Percentiles rank a stretch among this genome's conserved stretches.
These are phyloP conservation scores for Nitzschia sp. DNA, from an alignment of 108 stramenopile genomes.

Conservation along the genomic window DNA sequence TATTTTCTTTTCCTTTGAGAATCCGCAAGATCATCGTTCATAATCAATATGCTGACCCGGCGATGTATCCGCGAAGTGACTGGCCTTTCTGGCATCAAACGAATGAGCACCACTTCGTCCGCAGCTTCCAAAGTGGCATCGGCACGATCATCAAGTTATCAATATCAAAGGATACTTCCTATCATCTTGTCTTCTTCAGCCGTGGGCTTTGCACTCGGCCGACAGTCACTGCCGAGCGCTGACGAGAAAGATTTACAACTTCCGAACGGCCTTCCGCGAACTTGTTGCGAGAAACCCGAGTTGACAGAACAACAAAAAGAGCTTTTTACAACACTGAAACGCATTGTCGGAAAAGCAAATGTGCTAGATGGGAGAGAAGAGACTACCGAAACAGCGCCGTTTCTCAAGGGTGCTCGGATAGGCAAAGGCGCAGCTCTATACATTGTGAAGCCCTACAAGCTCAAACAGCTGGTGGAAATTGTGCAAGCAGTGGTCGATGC, in stretches of 20 bases:
- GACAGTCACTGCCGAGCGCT: conserved; percentile 16
- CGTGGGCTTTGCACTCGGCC: conserved; percentile 36
- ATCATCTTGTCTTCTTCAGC: conserved; percentile 23
- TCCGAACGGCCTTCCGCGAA: conserved; percentile 55
- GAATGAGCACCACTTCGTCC: background rate
- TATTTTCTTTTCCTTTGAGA: too few species aligned
- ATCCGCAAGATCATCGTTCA: conserved; percentile 1
- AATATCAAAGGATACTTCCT: conserved; percentile 1
- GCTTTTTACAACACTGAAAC: conserved; percentile 43
- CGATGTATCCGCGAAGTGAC: background rate
- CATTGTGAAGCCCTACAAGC: conserved; percentile 69
- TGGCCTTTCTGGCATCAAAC: background rate
- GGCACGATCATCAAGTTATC: background rate
- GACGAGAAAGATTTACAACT: conserved; percentile 30
- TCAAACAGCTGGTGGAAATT: conserved; percentile 60
- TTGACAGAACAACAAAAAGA: conserved; percentile 54
- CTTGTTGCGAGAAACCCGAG: conserved; percentile 44
- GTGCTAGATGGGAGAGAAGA: conserved; percentile 53
- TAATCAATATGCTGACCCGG: background rate
- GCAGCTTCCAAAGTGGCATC: background rate
- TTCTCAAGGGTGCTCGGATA: conserved; percentile 72
- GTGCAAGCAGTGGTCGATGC: conserved; percentile 70
- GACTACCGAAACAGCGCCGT: conserved; percentile 44
- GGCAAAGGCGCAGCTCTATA: conserved; percentile 58
- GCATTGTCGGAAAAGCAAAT: conserved; percentile 68